Conservation (phyloP, 2,329 filamentous ascomycete species). For the Microdochium nivale region DNA sequence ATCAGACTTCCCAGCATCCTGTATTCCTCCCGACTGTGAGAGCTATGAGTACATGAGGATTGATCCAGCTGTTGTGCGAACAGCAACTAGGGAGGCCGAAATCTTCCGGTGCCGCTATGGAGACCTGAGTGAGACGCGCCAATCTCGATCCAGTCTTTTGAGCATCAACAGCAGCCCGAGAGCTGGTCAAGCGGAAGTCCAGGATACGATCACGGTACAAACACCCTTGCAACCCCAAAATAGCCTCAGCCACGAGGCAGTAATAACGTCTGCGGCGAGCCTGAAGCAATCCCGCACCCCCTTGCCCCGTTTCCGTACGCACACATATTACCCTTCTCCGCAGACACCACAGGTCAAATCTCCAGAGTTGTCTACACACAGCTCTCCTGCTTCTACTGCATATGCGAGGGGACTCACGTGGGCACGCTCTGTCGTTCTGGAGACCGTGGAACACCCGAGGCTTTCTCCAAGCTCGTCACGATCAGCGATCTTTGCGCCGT, state of each 20-base stretch:
- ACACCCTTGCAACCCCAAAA: not conserved
- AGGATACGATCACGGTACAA: not conserved
- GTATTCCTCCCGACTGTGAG: constrained; percentile 54
- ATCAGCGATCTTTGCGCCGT: not conserved
- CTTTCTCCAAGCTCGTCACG: not conserved
- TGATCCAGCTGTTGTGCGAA: constrained; percentile 41
- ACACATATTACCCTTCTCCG: constrained; percentile 3
- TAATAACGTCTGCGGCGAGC: not conserved
- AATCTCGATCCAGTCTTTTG: not conserved
- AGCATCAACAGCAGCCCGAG: not conserved
- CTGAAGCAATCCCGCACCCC: not conserved
- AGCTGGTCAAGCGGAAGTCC: not conserved
- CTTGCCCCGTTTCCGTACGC: not conserved
- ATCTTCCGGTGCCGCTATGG: constrained; percentile 27
- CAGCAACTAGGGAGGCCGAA: constrained; percentile 42
- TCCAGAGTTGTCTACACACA: not conserved
- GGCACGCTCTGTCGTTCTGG: not conserved
- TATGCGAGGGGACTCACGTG: not conserved
- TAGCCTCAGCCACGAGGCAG: not conserved
- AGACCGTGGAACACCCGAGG: not conserved
- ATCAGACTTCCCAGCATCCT: constrained; percentile 65
- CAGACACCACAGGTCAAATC: not conserved
- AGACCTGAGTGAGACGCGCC: constrained; percentile 6
- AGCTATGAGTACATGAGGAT: constrained; percentile 62
- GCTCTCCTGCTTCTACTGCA: not conserved